Conservation (phyloP, 2,329 filamentous ascomycete species). For the Tolypocladium ophioglossoides region DNA sequence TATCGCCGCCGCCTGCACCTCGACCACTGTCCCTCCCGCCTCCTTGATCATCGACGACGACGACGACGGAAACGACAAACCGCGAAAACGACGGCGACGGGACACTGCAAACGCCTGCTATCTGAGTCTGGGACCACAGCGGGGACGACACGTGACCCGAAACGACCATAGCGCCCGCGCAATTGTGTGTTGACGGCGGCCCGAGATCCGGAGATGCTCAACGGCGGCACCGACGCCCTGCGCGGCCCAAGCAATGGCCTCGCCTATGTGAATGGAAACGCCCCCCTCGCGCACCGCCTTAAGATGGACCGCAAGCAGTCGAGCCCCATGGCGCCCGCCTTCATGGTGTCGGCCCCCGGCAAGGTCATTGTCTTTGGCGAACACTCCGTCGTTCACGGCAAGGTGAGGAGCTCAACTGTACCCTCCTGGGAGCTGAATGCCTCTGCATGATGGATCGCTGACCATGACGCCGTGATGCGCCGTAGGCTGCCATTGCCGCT, state of each 20-base stretch:
- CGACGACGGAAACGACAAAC: background rate
- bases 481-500: constrained; percentile 79
- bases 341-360: constrained; percentile 96
- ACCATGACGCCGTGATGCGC: background rate
- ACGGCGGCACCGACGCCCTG: constrained; percentile 12
- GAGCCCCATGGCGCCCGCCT: constrained; percentile 67
- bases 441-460: background rate
- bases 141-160: background rate
- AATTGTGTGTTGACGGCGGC: background rate
- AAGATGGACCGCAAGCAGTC: constrained; percentile 45
- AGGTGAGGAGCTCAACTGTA: constrained; percentile 40
- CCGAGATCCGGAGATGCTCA: constrained; percentile 3
- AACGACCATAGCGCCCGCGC: background rate
- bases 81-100: background rate
- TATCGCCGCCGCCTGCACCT: background rate
- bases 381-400: constrained; percentile 95
- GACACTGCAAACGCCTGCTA: background rate
- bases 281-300: constrained; percentile 21
- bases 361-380: constrained; percentile 99
- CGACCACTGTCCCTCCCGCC: background rate
- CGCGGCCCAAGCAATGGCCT: constrained; percentile 13
- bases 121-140: background rate
- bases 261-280: constrained; percentile 23
- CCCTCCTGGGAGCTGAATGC: background rate
- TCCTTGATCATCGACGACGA: background rate